These are phyloP conservation scores for Talaromyces sp. DNA, from an alignment of 2,329 filamentous ascomycete species.

Conservation along the genomic window DNA sequence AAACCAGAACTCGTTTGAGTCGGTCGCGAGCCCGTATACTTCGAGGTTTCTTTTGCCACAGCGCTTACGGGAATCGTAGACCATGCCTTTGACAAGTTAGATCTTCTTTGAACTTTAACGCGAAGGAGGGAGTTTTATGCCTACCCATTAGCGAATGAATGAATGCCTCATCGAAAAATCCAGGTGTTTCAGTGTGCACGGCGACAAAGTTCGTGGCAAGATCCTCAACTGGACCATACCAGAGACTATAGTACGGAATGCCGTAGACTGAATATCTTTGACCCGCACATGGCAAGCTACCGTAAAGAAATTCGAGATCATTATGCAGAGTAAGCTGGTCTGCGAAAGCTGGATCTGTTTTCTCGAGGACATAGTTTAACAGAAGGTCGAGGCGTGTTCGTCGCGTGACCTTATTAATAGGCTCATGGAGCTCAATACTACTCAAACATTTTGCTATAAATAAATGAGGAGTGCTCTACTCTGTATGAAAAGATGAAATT, in stretches of 20 bases:
- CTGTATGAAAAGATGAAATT: not conserved
- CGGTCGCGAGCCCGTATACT: conserved; percentile 9
- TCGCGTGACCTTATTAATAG: not conserved
- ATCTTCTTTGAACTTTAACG: not conserved
- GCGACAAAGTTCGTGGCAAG: conserved; percentile 7
- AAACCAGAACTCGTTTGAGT: conserved; percentile 11
- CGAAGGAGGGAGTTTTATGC: not conserved
- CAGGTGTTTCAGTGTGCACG: conserved; percentile 6
- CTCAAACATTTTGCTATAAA: not conserved
- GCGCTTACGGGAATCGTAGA: conserved; percentile 5
- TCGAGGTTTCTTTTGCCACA: not conserved
- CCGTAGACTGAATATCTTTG: not conserved
- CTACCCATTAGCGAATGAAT: conserved; percentile 11
- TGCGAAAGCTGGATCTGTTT: not conserved
- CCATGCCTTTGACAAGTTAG: conserved; percentile 7
- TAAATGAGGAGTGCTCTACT: not conserved
- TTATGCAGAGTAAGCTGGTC: not conserved
- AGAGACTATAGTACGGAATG: conserved; percentile 6
- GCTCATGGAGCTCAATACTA: not conserved
- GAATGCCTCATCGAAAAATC: conserved; percentile 1
- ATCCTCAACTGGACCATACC: conserved; percentile 3
- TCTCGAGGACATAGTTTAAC: not conserved
- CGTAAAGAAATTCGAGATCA: not conserved
- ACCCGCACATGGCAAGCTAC: not conserved
- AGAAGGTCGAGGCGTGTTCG: not conserved